phyloP scores from a whole-genome alignment of 371 early-diverging fungal genomes.

The Lichtheimia ramosa region DNA sequence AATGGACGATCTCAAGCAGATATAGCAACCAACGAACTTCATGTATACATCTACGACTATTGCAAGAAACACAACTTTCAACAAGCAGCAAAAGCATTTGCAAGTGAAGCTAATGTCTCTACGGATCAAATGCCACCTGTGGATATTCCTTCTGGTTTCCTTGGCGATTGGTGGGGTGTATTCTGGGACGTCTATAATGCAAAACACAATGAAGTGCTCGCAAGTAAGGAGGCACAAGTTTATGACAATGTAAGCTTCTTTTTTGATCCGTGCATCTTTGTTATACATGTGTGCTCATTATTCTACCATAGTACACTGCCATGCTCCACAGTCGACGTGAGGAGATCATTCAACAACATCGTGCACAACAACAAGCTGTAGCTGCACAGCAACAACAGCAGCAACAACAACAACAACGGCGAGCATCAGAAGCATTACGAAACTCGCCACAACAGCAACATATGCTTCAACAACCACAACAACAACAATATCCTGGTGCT shows the following conservation, averaged over 20 bases:
- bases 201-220: slow-evolving; percentile 40
- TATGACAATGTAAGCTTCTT: slow-evolving; percentile 60
- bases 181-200: slow-evolving; percentile 73
- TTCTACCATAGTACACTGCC: slow-evolving; percentile 26
- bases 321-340: slow-evolving; percentile 32
- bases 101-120: slow-evolving; percentile 52
- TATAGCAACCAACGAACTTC: slow-evolving; percentile 39
- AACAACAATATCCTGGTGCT: slow-evolving; percentile 6
- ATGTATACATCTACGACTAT: slow-evolving; percentile 72
- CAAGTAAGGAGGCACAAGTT: slow-evolving; percentile 50
- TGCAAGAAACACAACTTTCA: slow-evolving; percentile 65
- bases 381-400: slow-evolving; percentile 16
- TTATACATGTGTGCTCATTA: too few relatives aligned
- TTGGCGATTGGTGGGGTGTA: slow-evolving; percentile 71
- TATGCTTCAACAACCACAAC: slow-evolving; percentile 11
- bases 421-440: slow-evolving; percentile 1
- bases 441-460: slow-evolving; percentile 16
- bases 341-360: slow-evolving; percentile 21
- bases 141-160: slow-evolving; percentile 63
- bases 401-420: slow-evolving; percentile 8
- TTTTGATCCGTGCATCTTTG: neutral
- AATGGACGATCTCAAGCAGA: slow-evolving; percentile 30
- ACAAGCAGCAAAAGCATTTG: slow-evolving; percentile 59
- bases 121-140: slow-evolving; percentile 49
- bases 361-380: slow-evolving; percentile 19